Evolutionary conservation across 1,284 basidiomycete species (phyloP).

Genomic region (Tausonia pullulans): DNA sequence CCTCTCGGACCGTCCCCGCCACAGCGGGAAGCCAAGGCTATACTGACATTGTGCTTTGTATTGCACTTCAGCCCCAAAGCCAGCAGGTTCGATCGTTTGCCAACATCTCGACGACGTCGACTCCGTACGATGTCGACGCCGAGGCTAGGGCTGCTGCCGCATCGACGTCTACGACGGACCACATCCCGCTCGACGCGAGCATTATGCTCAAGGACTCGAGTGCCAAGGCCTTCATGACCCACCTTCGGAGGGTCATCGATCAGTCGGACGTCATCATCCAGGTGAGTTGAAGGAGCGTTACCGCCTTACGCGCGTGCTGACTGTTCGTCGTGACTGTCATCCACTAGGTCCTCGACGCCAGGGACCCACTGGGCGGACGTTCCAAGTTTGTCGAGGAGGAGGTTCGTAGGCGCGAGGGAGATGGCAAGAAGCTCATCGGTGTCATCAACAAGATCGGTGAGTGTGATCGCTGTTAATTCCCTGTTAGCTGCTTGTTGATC

Average conservation of each 20-base stretch:
- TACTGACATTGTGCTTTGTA: background rate
- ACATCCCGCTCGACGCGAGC: constrained; percentile 43
- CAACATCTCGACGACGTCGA: constrained; percentile 6
- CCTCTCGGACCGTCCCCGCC: too few relatives aligned
- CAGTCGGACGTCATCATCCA: constrained; percentile 79
- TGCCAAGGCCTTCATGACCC: constrained; percentile 57
- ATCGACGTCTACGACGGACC: constrained; percentile 38
- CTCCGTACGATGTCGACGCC: constrained; percentile 9
- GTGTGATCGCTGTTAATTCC: constrained; percentile 24
- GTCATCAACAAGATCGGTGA: constrained; percentile 86
- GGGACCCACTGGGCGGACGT: constrained; percentile 82
- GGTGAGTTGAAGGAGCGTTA: constrained; percentile 21
- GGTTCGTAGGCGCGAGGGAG: constrained; percentile 64
- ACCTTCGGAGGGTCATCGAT: constrained; percentile 83
- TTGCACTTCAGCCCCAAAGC: background rate
- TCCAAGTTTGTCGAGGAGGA: constrained; percentile 82
- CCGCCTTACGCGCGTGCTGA: background rate
- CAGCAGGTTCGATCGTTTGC: background rate
- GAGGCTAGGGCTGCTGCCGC: background rate
- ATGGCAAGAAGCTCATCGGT: constrained; percentile 79
- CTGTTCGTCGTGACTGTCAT: background rate
- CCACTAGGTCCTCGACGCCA: constrained; percentile 63
- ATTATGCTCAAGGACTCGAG: constrained; percentile 38
- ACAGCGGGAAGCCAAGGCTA: background rate
- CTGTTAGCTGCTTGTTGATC: background rate